A percentile compares a stretch with the other conserved stretches of the same genome.
phyloP scores from a whole-genome alignment of 2,329 filamentous ascomycete species.

The Fusarium gaditjirri region DNA sequence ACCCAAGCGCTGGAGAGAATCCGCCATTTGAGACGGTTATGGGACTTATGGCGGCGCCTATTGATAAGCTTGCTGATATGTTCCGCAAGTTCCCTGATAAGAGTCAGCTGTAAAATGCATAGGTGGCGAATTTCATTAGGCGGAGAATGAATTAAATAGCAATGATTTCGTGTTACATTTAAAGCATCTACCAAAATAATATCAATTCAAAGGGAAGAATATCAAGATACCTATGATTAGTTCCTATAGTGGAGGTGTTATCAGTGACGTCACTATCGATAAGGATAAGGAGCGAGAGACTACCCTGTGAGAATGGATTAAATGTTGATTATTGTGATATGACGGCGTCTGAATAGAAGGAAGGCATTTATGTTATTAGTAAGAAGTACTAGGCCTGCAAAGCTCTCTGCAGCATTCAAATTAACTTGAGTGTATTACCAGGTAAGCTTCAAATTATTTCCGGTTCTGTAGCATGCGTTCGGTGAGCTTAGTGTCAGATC shows the following conservation, averaged over 20 bases:
- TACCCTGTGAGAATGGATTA: not conserved
- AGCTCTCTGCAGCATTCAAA: not conserved
- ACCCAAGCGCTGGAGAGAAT: conserved; percentile 61
- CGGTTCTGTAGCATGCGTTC: fast-evolving
- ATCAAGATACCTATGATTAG: not conserved
- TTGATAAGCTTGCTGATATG: conserved; percentile 65
- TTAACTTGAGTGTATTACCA: not conserved
- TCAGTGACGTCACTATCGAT: not conserved
- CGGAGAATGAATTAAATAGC: not conserved
- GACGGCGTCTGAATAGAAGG: not conserved
- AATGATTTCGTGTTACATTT: not conserved
- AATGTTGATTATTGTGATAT: no score
- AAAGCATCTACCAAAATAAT: not conserved
- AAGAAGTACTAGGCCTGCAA: fast-evolving
- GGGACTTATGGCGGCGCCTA: conserved; percentile 64
- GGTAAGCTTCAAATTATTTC: not conserved
- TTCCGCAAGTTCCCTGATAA: conserved; percentile 60
- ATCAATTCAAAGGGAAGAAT: no score
- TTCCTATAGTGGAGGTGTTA: not conserved
- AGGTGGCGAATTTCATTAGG: no score
- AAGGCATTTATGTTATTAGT: fast-evolving
- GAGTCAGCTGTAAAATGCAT: not conserved
- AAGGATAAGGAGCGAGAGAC: fast-evolving
- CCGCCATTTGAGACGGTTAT: conserved; percentile 66
- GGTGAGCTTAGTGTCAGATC: fast-evolving